phyloP scores from a whole-genome alignment of 768 basidiomycete genomes.

The Boletus patriciae region DNA sequence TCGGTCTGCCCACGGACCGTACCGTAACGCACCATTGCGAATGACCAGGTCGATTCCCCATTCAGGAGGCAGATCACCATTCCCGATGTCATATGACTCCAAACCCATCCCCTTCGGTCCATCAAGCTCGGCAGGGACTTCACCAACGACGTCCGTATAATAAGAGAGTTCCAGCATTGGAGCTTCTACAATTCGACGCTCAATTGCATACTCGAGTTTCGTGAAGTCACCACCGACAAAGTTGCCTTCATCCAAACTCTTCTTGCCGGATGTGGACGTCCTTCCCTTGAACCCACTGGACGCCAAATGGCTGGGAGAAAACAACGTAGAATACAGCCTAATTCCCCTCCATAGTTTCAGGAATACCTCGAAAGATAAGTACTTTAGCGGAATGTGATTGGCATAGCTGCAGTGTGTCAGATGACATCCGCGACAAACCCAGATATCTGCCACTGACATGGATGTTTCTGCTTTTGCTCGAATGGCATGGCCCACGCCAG shows the following conservation, averaged over 20 bases:
- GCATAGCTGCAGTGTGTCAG: slow-evolving; percentile 25
- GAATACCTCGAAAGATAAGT: slow-evolving; percentile 42
- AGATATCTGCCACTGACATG: slow-evolving; percentile 13
- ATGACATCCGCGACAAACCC: not conserved
- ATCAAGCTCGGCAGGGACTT: slow-evolving; percentile 51
- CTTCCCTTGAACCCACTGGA: slow-evolving; percentile 1
- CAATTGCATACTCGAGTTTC: slow-evolving; percentile 81
- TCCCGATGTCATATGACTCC: slow-evolving; percentile 71
- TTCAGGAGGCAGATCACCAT: slow-evolving; percentile 85
- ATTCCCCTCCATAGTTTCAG: slow-evolving; percentile 57
- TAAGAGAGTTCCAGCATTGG: slow-evolving; percentile 79
- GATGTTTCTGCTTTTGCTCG: slow-evolving; percentile 56
- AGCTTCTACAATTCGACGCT: slow-evolving; percentile 78
- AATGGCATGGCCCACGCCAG: slow-evolving; percentile 60
- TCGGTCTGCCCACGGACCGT: slow-evolving; percentile 97
- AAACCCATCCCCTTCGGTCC: slow-evolving; percentile 32
- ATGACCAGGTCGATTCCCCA: slow-evolving; percentile 90
- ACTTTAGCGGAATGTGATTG: slow-evolving; percentile 29
- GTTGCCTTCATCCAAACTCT: slow-evolving; percentile 52
- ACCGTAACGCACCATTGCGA: slow-evolving; percentile 71
- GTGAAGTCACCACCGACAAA: slow-evolving; percentile 56
- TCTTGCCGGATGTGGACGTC: slow-evolving; percentile 5
- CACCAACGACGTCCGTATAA: slow-evolving; percentile 81
- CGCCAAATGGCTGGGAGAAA: slow-evolving; percentile 19
- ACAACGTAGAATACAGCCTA: slow-evolving; percentile 41